Percentiles rank a stretch among this genome's conserved stretches.
Evolutionary conservation across 1,139 yeast genomes (phyloP).

Genomic region (Zygosaccharomyces sapae): DNA sequence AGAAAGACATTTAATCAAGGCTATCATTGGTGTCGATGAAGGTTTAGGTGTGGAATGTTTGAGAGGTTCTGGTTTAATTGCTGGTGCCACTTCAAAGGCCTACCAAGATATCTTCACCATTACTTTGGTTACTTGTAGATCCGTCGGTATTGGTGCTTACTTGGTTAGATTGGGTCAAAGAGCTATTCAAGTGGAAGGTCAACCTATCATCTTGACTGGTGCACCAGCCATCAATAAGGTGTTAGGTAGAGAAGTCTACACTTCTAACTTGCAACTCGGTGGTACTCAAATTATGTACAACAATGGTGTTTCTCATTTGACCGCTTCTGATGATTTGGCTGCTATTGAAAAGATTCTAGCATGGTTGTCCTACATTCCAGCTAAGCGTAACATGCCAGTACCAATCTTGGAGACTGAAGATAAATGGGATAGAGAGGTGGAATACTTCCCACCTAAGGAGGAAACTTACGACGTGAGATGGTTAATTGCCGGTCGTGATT

Average conservation of each 20-base stretch:
- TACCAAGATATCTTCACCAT: conserved; percentile 95
- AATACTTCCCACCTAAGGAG: conserved; percentile 65
- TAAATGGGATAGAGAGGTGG: conserved; percentile 90
- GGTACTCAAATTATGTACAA: conserved; percentile 98
- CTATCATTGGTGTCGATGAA: conserved; percentile 89
- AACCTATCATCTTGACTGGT: conserved; percentile 96
- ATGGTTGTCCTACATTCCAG: conserved; percentile 96
- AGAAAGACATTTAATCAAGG: conserved; percentile 71
- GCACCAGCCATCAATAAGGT: conserved; percentile 98
- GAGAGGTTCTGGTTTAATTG: conserved; percentile 95
- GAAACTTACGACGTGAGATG: conserved; percentile 89
- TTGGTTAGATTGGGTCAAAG: conserved; percentile 97
- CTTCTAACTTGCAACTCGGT: conserved; percentile 94
- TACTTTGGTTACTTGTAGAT: conserved; percentile 94
- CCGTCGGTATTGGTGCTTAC: conserved; percentile 99
- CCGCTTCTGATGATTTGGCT: conserved; percentile 91
- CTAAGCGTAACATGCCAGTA: conserved; percentile 82
- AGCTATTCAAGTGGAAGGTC: conserved; percentile 97
- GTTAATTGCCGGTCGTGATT: conserved; percentile 82
- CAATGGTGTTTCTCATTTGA: conserved; percentile 95
- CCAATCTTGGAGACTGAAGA: conserved; percentile 83
- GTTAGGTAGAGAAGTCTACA: conserved; percentile 93
- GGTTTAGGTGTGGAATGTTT: conserved; percentile 98
- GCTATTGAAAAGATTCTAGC: conserved; percentile 93
- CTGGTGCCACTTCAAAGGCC: conserved; percentile 97